A percentile compares a stretch with the other conserved stretches of the same genome.
Conservation (phyloP, 2,329 filamentous ascomycete genomes). For the Escovopsis weberi region DNA sequence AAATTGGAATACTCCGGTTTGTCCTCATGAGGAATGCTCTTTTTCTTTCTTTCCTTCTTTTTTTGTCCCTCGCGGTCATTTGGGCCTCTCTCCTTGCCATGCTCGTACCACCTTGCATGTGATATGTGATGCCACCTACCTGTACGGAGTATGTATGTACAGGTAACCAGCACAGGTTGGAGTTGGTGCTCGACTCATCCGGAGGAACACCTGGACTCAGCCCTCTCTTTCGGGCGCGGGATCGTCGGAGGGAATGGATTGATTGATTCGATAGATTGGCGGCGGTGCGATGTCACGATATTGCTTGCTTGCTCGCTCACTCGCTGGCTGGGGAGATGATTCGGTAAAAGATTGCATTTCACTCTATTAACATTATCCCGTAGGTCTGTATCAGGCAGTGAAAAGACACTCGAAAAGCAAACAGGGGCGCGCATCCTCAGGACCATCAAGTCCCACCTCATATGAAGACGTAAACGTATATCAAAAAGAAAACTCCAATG, state of each 20-base stretch:
- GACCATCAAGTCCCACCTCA: background rate
- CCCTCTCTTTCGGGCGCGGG: no score
- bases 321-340: no score
- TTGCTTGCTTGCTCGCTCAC: no score
- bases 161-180: no score
- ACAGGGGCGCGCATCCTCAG: background rate
- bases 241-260: no score
- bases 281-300: no score
- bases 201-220: no score
- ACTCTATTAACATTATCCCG: background rate
- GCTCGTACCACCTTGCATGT: background rate
- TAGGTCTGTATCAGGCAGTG: background rate
- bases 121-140: no score
- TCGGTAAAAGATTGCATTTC: background rate
- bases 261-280: no score
- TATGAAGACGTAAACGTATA: background rate
- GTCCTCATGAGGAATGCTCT: background rate
- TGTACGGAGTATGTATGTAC: no score
- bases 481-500: background rate
- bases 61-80: background rate
- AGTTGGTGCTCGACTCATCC: no score
- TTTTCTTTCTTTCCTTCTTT: background rate
- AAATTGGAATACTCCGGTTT: slow-evolving; percentile 6
- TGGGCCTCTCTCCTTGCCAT: background rate
- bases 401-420: background rate